Conservation (phyloP, 148 eudicot species). For the Spergularia bocconei region DNA sequence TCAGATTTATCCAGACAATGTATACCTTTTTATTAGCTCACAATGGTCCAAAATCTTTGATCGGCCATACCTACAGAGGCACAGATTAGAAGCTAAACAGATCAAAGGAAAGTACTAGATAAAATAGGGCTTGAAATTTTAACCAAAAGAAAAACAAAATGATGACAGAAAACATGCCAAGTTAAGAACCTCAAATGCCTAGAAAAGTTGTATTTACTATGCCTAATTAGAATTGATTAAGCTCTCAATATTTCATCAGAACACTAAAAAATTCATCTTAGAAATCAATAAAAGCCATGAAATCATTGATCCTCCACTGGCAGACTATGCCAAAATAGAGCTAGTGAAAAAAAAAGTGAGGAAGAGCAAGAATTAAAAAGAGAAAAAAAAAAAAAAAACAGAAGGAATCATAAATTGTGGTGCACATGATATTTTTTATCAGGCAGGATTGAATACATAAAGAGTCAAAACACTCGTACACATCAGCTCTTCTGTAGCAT, state of each 20-base stretch:
- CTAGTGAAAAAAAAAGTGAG: background rate
- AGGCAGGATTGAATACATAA: background rate
- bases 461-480: no score
- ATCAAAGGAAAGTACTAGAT: background rate
- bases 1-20: background rate
- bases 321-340: background rate
- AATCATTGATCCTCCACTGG: background rate
- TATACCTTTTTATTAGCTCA: slow-evolving; percentile 14
- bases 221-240: no score
- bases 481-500: no score
- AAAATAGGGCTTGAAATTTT: background rate
- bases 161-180: background rate
- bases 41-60: slow-evolving; percentile 42
- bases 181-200: background rate
- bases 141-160: no score
- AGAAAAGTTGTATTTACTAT: background rate
- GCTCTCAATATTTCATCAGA: background rate
- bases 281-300: background rate
- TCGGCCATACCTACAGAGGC: slow-evolving; percentile 45
- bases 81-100: background rate
- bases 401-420: background rate
- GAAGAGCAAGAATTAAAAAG: background rate
- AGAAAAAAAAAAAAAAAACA: background rate
- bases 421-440: background rate
- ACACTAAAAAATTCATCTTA: background rate